Base-by-base conservation (phyloP, 345 rosid genomes). In the Psidium friedrichsthalianum region DNA sequence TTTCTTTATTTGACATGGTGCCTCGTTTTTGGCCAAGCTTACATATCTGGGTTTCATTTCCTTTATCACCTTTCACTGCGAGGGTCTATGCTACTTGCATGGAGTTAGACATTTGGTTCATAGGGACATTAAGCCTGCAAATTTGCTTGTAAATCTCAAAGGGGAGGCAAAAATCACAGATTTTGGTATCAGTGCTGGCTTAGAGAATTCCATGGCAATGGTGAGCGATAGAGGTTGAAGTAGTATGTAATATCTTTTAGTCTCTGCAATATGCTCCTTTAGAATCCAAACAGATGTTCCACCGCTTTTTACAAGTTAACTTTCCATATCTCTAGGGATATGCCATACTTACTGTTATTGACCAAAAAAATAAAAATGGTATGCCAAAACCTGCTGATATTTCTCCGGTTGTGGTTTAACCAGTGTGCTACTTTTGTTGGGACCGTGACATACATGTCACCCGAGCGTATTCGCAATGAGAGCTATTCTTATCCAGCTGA, bases 381-480 rank as follows among this genome's bases (percentile, higher is more conserved):
- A 52, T 52, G 57, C 59, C 20, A 55, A 29, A 44, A 82, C 82
- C 59, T 83, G 88, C 85, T 87, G 83, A 88, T 89, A 83, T 82
- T 42, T 58, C 84, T 84, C 53, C n/a, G 27, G 83, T 18, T 83
- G 83, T 86, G 86, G 83, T 89, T 89, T 83, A 89, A 40, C 82
- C 88, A 92, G 99, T 97, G 99, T 92, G 99, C 99, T 84, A 97
- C 99, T 51, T 97, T 94, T 90, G 98, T 95, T 85, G 99, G 99
- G 88, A 97, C 98, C 53, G 99, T 97, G 82, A 97, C 99, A n/a
- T 95, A 97, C 90, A 95, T 97, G 99, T 97, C 98, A 44, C 99
- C 99, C 0, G 99, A 97, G 90, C 92, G 98, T 85, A 95, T 97
- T 51, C 92, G 94, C 86, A 95, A 94, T 85, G 96, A 92, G 58